These are phyloP conservation scores for Dryas drummondii DNA, from an alignment of 306 rosid genomes.

Conservation along the genomic window DNA sequence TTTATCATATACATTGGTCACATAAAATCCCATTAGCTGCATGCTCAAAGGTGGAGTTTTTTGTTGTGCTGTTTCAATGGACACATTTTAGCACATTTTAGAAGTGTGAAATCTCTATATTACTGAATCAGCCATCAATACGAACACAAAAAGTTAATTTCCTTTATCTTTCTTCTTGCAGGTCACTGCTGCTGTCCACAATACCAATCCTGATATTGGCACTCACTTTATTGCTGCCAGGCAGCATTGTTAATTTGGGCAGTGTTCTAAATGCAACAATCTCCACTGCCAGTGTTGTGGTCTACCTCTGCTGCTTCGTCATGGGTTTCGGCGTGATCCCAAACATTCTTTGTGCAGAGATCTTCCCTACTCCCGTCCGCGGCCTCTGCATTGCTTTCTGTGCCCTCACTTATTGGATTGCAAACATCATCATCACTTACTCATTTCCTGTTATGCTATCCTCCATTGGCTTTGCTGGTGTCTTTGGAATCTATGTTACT, in stretches of 20 bases:
- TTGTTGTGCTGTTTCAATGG: too few relatives aligned
- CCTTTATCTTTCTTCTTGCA: constrained; percentile 28
- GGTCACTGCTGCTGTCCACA: constrained; percentile 64
- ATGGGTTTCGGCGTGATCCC: constrained; percentile 71
- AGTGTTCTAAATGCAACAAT: constrained; percentile 45
- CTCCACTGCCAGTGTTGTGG: constrained; percentile 43
- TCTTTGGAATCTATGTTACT: constrained; percentile 47
- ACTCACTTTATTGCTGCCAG: constrained; percentile 48
- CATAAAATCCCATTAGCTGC: too few relatives aligned
- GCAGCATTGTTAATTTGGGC: constrained; percentile 33
- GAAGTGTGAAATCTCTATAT: too few relatives aligned
- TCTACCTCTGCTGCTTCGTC: constrained; percentile 59
- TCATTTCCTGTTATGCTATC: constrained; percentile 51
- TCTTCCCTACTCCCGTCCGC: constrained; percentile 65
- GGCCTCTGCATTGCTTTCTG: constrained; percentile 67
- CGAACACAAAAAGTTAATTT: background rate
- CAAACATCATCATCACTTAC: constrained; percentile 54
- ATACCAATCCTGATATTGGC: constrained; percentile 54
- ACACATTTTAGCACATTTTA: too few relatives aligned
- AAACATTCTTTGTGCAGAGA: constrained; percentile 63
- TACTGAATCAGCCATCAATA: background rate
- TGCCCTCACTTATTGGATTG: constrained; percentile 61
- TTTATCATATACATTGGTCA: too few relatives aligned
- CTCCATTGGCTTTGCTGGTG: constrained; percentile 53
- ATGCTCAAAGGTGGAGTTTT: too few relatives aligned